Evolutionary conservation across 2,329 filamentous ascomycete genomes (phyloP), one percentile per base, ranked within the genome.

Genomic region (Colletotrichum liriopes): DNA sequence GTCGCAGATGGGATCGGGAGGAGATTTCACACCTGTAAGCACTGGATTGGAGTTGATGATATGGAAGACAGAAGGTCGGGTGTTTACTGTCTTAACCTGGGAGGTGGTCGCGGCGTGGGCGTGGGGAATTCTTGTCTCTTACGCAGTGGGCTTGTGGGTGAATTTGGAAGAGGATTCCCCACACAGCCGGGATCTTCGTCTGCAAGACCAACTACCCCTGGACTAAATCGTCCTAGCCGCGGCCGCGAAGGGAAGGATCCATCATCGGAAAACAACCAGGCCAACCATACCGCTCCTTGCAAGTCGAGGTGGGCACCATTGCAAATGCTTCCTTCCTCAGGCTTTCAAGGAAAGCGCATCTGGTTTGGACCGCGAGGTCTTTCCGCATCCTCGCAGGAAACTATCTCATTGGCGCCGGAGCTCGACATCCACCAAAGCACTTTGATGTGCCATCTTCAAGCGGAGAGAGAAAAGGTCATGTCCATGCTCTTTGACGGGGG

Each of bases 171-270:
- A 54, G 23, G 41, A 55, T 71, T 67, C 64, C 54, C 64, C 55
- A 71, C 55, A 67, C n/a, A 5, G 55, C 47, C 18, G 32, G 63
- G 32, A 67, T 55, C 39, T 45, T 60, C 54, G 23, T 54, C 55
- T 66, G 63, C 63, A 47, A 49, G 26, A 66, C 35, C 26, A 35
- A 37, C 23, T 23, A 49, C 61, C 35, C 37, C 37, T 55, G 63
- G 39, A 26, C 47, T 47, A 47, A 23, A 55, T 55, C 20, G 20
- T 37, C 52, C 32, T 37, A 7, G 20, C 3, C 20, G 29, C 29
- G 29, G 35, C 35, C 35, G 43, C 18, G 8, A n/a, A 45, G 20
- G 43, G 43, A n/a, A 3, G 5, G 43, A 47, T n/a, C 43, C 43
- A 47, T 23, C 20, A 47, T 47, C 43, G 6, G 43, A n/a, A 4